A percentile compares a stretch with the other conserved stretches of the same genome.
Conservation (phyloP, 495 filamentous ascomycete species). For the Aspergillus hancockii region DNA sequence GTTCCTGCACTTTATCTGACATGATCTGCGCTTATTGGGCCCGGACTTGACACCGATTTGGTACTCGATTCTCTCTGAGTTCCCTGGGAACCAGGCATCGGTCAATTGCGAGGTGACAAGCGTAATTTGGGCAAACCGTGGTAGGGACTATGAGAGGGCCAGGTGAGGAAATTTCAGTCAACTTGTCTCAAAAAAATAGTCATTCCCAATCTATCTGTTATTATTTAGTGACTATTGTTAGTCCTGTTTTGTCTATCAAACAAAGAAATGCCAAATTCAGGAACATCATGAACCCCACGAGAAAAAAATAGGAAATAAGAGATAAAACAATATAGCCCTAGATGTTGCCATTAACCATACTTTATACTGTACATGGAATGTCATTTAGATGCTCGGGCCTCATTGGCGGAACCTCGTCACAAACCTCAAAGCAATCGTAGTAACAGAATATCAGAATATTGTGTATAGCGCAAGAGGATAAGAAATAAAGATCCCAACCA, state of each 20-base stretch:
- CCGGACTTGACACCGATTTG: neutral
- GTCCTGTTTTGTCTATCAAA: conserved; percentile 7
- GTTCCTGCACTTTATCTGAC: neutral
- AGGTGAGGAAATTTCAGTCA: neutral
- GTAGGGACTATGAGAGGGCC: neutral
- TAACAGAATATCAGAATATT: neutral
- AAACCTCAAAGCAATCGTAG: neutral
- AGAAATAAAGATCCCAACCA: conserved; percentile 6
- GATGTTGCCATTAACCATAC: conserved; percentile 24
- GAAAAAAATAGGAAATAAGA: conserved; percentile 12
- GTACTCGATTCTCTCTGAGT: neutral
- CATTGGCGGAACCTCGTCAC: conserved; percentile 2
- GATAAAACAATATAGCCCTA: conserved; percentile 15
- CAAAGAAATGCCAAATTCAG: conserved; percentile 7
- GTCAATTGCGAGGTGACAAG: neutral
- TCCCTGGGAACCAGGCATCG: neutral
- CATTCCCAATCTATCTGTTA: conserved; percentile 1
- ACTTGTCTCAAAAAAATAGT: neutral
- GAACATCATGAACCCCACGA: conserved; percentile 14
- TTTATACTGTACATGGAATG: conserved; percentile 18
- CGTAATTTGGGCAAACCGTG: neutral
- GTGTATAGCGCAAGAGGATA: neutral
- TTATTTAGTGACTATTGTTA: neutral
- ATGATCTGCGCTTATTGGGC: neutral
- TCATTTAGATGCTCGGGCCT: conserved; percentile 17